These are phyloP conservation scores for Phytophthora niederhauseri DNA, from an alignment of 352 stramenopile species.

Conservation along the genomic window DNA sequence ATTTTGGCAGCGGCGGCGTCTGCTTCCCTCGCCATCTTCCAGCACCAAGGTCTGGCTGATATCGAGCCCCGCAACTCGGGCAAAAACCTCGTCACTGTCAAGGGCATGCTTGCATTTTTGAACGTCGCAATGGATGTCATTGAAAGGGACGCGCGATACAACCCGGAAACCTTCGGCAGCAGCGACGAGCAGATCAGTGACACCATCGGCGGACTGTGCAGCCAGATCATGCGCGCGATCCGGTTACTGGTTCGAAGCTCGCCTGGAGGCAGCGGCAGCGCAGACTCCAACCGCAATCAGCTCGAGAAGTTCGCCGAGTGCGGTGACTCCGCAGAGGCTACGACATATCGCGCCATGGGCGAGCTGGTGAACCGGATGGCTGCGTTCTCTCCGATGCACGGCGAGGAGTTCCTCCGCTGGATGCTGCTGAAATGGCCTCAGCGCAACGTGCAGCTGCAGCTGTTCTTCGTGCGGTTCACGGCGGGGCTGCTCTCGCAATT, in stretches of 20 bases:
- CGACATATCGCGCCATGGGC: conserved; percentile 61
- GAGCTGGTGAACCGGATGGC: conserved; percentile 70
- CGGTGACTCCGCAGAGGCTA: conserved; percentile 68
- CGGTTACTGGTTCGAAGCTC: conserved; percentile 65
- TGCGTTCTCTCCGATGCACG: conserved; percentile 65
- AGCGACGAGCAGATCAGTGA: conserved; percentile 44
- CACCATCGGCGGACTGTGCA: conserved; percentile 43
- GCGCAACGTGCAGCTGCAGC: conserved; percentile 73
- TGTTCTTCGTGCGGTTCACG: conserved; percentile 79
- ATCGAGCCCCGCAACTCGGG: conserved; percentile 1
- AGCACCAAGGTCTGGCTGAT: conserved; percentile 54
- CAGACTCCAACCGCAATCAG: conserved; percentile 58
- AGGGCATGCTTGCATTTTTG: conserved; percentile 62
- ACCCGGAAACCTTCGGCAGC: conserved; percentile 45
- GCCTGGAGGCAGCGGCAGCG: conserved; percentile 41
- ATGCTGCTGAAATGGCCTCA: conserved; percentile 79
- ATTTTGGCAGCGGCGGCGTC: conserved; percentile 45
- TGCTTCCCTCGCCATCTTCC: conserved; percentile 66
- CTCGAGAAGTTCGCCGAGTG: conserved; percentile 71
- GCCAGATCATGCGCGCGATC: conserved; percentile 52
- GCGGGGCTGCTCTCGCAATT: conserved; percentile 65
- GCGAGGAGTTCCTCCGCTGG: conserved; percentile 65
- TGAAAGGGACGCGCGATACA: conserved; percentile 43
- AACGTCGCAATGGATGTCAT: conserved; percentile 50
- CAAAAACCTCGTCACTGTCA: conserved; percentile 60